Evolutionary conservation across 225 moss, liverwort and hornwort genomes (phyloP).

Genomic region (Pleurozium schreberi): DNA sequence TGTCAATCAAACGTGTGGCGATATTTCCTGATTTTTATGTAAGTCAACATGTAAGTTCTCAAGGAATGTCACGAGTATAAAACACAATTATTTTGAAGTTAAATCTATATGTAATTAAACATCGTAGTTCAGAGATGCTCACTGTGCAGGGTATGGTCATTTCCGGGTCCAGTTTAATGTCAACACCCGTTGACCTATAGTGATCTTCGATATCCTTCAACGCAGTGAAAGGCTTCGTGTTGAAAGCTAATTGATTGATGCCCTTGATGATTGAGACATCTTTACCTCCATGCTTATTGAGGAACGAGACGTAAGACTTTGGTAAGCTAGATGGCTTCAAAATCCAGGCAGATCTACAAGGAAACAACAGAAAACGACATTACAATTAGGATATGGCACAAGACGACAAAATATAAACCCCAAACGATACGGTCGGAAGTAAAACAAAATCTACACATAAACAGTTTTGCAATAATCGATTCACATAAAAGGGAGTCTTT

Average conservation of each 20-base stretch:
- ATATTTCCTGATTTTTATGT: not conserved
- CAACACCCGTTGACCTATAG: conserved; percentile 45
- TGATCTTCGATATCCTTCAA: conserved; percentile 54
- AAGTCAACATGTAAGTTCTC: not conserved
- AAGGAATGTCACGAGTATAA: not conserved
- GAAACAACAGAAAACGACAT: not conserved
- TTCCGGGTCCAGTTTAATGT: conserved; percentile 50
- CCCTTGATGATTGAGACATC: conserved; percentile 60
- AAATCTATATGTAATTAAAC: not conserved
- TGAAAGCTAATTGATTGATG: conserved; percentile 52
- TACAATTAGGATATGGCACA: not conserved
- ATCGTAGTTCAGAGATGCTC: conserved; percentile 1
- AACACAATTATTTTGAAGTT: not conserved
- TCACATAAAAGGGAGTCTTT: not conserved
- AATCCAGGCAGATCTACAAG: conserved; percentile 78
- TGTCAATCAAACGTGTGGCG: not conserved
- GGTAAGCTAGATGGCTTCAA: conserved; percentile 87
- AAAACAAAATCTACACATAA: not conserved
- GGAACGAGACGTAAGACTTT: conserved; percentile 71
- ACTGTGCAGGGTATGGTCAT: conserved; percentile 70
- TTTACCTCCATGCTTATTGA: conserved; percentile 85
- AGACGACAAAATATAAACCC: not conserved
- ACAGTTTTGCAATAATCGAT: not conserved
- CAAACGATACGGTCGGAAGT: not conserved
- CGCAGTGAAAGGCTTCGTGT: conserved; percentile 23